Evolutionary conservation across 805 yeast genomes (phyloP).

Genomic region (Saccharomycopsis guyanensis): DNA sequence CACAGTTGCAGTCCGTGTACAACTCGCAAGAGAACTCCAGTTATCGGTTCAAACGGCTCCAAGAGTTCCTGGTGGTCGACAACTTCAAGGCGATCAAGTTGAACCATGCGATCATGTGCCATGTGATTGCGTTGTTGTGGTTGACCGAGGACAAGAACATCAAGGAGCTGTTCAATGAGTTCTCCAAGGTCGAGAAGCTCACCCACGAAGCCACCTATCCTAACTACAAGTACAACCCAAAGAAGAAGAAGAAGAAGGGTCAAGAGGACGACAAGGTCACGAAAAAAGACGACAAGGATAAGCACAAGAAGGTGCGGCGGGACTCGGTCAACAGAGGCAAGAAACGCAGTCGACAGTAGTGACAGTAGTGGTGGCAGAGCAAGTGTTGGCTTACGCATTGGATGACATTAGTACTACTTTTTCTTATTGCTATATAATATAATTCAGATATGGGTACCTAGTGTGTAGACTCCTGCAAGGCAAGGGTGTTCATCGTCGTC

Average conservation of each 20-base stretch:
- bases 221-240: conserved; percentile 38
- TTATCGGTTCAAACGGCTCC: background rate
- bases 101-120: conserved; percentile 36
- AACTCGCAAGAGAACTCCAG: background rate
- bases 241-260: conserved; percentile 24
- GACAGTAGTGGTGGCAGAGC: too few relatives aligned
- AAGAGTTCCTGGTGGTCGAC: background rate
- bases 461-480: background rate
- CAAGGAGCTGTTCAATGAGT: conserved; percentile 31
- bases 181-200: conserved; percentile 35
- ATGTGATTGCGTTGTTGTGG: conserved; percentile 40
- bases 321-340: background rate
- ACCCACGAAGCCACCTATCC: conserved; percentile 37
- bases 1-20: background rate
- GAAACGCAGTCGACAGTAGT: background rate
- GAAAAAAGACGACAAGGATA: background rate
- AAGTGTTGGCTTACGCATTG: too few relatives aligned
- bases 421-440: background rate
- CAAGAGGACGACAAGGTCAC: conserved; percentile 21
- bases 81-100: conserved; percentile 26
- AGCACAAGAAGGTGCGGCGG: background rate
- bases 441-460: too few relatives aligned
- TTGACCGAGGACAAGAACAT: conserved; percentile 32
- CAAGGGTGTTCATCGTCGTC: background rate
- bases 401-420: too few relatives aligned